A percentile compares a stretch with the other conserved stretches of the same genome.
These are phyloP conservation scores for Neopestalotiopsis rosae DNA, from an alignment of 2,329 filamentous ascomycete genomes.

Conservation along the genomic window DNA sequence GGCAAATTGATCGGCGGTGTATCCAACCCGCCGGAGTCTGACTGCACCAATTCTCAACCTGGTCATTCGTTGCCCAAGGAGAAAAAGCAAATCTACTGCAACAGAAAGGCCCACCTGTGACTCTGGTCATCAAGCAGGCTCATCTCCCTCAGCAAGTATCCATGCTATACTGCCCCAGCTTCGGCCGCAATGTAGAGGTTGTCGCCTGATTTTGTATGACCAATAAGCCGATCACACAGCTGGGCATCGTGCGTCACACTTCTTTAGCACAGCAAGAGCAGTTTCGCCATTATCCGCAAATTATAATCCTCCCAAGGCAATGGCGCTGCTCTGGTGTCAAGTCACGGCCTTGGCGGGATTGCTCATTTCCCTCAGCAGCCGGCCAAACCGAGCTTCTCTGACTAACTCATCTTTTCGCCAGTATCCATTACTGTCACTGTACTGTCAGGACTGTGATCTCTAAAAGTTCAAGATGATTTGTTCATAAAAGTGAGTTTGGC, in stretches of 20 bases:
- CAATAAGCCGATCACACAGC: no score
- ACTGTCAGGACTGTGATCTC: conserved; percentile 29
- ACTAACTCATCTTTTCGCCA: conserved; percentile 18
- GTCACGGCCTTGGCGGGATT: conserved; percentile 35
- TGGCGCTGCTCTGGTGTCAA: conserved; percentile 33
- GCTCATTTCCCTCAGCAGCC: not conserved
- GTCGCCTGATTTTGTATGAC: no score
- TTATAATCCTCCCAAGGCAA: no score
- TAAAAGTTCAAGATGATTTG: not conserved
- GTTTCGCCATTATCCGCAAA: no score
- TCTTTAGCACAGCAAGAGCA: no score
- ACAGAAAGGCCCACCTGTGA: not conserved
- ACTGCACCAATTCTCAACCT: not conserved
- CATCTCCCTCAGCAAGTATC: no score
- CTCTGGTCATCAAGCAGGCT: no score
- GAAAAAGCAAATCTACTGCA: not conserved
- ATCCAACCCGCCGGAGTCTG: not conserved
- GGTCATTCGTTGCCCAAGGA: not conserved
- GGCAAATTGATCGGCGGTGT: not conserved
- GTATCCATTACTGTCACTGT: conserved; percentile 37
- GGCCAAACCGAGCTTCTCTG: not conserved
- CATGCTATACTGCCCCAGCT: no score
- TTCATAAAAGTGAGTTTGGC: conserved; percentile 25
- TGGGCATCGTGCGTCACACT: no score
- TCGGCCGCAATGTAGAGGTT: no score